Base-by-base conservation (phyloP, 495 filamentous ascomycete species). In the Talaromyces liani region DNA sequence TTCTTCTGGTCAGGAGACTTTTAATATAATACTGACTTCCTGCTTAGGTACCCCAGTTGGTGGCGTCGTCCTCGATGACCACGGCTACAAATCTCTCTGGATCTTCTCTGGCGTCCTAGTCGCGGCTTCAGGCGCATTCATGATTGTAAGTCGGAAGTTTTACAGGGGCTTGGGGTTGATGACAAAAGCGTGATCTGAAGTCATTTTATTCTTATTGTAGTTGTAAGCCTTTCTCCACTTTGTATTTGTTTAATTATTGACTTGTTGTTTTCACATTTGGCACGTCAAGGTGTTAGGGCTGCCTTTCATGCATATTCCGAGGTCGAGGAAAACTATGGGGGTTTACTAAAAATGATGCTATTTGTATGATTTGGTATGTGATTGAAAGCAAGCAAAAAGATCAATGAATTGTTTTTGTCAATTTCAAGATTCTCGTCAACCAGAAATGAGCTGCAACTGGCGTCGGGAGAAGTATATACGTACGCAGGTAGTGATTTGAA, bases 61-160 rank as follows among this genome's bases (percentile, higher is more conserved):
- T n/a, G 58, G 58, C n/a, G 58, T 61, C 47, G 58, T 61, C 41
- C 18, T 61, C 8, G 22, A 61, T 49, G 24, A 61, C 9, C 25
- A 61, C 34, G 34, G 36, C 4, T 49, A 47, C 41, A 47, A 34
- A n/a, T n/a, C 36, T 31, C 34, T 61, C 33, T 61, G 58, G 57
- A 60, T 60, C 6, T 61, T 61, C 33, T 27, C 36, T 9, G 58
- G 58, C 20, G 58, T 29, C 24, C 33, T 61, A 6, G 41, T 49
- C 9, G 58, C 58, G n/a, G 58, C 58, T n/a, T 45, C 58, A n/a
- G 58, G 58, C 3, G 31, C 33, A 14, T 14, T 60, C 6, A 36
- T 60, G 10, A 60, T 41, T 18, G 33, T 41, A 12, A 45, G 58
- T n/a, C 29, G 58, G 20, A 24, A 20, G 22, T 60, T 60, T 8